Evolutionary conservation across 2,329 filamentous ascomycete species (phyloP).

Genomic region (Pestalotiopsis sp.): DNA sequence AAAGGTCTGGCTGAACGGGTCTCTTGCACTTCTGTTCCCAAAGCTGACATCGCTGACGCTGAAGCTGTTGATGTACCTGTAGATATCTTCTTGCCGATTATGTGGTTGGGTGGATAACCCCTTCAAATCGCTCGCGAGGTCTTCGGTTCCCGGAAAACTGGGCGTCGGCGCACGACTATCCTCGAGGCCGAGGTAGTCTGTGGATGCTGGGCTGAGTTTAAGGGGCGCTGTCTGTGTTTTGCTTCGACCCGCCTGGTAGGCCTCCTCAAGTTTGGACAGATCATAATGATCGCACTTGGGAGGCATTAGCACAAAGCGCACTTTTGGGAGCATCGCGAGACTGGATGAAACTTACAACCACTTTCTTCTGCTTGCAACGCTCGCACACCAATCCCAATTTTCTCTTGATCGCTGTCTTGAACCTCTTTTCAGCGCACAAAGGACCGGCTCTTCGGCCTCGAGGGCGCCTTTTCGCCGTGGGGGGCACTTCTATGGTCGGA

Average conservation of each 20-base stretch:
- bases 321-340: neutral
- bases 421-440: constrained; percentile 25
- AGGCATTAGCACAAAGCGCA: neutral
- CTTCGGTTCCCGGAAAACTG: neutral
- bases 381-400: constrained; percentile 30
- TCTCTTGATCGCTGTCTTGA: constrained; percentile 31
- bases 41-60: constrained; percentile 2
- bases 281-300: constrained; percentile 33
- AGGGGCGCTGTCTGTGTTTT: neutral
- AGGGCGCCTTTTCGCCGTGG: constrained; percentile 18
- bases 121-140: constrained; percentile 7
- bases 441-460: constrained; percentile 32
- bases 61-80: constrained; percentile 7
- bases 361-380: constrained; percentile 28
- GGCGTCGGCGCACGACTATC: neutral
- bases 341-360: constrained; percentile 21
- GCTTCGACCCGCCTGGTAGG: constrained; percentile 17
- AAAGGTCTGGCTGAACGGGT: neutral
- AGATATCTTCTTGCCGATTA: constrained; percentile 3
- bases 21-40: neutral
- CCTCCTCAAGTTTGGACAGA: constrained; percentile 30
- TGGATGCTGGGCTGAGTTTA: neutral
- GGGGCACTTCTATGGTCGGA: constrained; percentile 12
- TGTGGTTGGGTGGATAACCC: constrained; percentile 1
- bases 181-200: neutral